phyloP scores from a whole-genome alignment of 2,329 filamentous ascomycete species.

The Calonectria montana region DNA sequence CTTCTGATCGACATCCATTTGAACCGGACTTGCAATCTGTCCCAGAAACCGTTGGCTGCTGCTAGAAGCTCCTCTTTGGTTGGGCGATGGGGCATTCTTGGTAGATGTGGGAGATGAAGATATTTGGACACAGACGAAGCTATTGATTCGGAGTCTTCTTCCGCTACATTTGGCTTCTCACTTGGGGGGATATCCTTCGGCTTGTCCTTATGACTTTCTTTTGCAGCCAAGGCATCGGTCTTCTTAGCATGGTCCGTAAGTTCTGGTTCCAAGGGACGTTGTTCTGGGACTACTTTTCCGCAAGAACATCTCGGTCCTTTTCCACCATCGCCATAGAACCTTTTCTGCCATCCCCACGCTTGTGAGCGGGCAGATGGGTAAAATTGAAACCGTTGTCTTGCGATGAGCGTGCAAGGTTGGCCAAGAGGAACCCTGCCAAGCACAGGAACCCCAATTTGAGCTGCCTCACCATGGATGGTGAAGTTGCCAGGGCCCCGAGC shows the following conservation, averaged over 20 bases:
- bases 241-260: constrained; percentile 30
- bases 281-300: constrained; percentile 34
- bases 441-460: constrained; percentile 9
- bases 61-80: constrained; percentile 93
- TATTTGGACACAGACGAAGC: constrained; percentile 69
- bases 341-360: constrained; percentile 25
- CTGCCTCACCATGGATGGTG: neutral
- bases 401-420: constrained; percentile 12
- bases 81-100: constrained; percentile 85
- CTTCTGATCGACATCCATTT: constrained; percentile 98
- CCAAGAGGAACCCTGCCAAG: constrained; percentile 14
- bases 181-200: constrained; percentile 15
- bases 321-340: constrained; percentile 33
- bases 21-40: constrained; percentile 88
- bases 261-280: constrained; percentile 12
- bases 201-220: constrained; percentile 24
- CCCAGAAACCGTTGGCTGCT: constrained; percentile 93
- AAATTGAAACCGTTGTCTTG: constrained; percentile 5
- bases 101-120: constrained; percentile 66
- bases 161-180: constrained; percentile 22
- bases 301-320: constrained; percentile 39
- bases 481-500: neutral
- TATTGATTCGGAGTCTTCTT: constrained; percentile 53
- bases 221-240: constrained; percentile 21
- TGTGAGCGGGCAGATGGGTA: neutral